phyloP scores from a whole-genome alignment of 805 yeast species.

The Saccharomycopsis guyanensis region DNA sequence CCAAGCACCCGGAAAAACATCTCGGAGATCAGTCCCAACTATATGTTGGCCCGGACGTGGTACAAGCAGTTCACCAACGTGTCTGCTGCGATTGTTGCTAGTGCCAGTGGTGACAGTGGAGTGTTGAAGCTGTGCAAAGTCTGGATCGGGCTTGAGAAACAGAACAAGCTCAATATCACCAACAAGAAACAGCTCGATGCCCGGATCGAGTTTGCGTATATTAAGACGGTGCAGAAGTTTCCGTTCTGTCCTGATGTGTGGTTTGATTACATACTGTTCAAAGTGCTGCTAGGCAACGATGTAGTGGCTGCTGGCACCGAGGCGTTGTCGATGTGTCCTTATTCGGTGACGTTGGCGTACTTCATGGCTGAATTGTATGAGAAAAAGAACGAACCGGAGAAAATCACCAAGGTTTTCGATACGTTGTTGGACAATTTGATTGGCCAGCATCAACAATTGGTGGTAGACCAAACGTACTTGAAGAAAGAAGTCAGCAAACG shows the following conservation, averaged over 20 bases:
- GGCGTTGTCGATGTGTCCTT: slow-evolving; percentile 48
- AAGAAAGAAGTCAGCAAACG: slow-evolving; percentile 23
- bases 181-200: slow-evolving; percentile 38
- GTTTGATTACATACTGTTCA: slow-evolving; percentile 50
- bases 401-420: slow-evolving; percentile 44
- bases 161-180: slow-evolving; percentile 56
- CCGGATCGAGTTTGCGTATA: slow-evolving; percentile 65
- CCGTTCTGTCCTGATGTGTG: slow-evolving; percentile 68
- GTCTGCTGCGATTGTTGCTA: slow-evolving; percentile 38
- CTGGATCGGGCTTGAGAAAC: slow-evolving; percentile 77
- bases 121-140: slow-evolving; percentile 24
- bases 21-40: slow-evolving; percentile 72
- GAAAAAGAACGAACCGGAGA: slow-evolving; percentile 40
- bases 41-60: slow-evolving; percentile 80
- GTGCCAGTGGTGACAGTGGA: slow-evolving; percentile 24
- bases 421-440: slow-evolving; percentile 41
- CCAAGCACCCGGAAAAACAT: slow-evolving; percentile 78
- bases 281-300: slow-evolving; percentile 19
- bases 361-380: slow-evolving; percentile 68
- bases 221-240: slow-evolving; percentile 54
- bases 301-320: slow-evolving; percentile 20
- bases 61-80: slow-evolving; percentile 61
- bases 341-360: slow-evolving; percentile 57
- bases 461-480: slow-evolving; percentile 20
- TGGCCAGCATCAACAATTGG: slow-evolving; percentile 29